phyloP scores from a whole-genome alignment of 1,284 basidiomycete species.

The Fomitopsis pinicola region DNA sequence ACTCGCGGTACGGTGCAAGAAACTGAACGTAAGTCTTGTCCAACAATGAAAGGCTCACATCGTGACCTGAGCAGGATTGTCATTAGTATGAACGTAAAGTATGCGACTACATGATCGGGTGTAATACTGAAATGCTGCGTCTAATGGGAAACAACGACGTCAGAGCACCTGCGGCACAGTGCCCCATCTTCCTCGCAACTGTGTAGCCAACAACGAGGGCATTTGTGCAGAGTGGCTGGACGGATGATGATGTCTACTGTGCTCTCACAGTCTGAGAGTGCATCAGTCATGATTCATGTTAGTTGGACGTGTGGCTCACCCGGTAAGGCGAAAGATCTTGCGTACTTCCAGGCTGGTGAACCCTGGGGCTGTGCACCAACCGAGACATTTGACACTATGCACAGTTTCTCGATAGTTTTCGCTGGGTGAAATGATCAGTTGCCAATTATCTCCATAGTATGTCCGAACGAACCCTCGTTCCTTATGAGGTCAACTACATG shows the following conservation, averaged over 20 bases:
- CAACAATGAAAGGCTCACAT: no score
- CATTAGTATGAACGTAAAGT: no score
- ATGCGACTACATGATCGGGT: no score
- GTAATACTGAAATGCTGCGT: not conserved
- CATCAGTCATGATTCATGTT: not conserved
- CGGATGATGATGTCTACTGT: not conserved
- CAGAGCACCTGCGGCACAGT: not conserved
- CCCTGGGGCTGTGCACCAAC: not conserved
- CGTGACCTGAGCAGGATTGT: no score
- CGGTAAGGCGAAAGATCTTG: not conserved
- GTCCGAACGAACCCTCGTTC: not conserved
- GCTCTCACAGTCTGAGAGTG: not conserved
- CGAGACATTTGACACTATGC: not conserved
- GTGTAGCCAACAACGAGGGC: not conserved
- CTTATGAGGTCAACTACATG: not conserved
- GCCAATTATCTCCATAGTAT: not conserved
- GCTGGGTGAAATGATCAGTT: not conserved
- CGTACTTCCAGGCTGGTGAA: not conserved
- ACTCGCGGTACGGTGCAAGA: no score
- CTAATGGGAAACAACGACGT: not conserved
- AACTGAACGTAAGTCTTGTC: no score
- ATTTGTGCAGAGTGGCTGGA: not conserved
- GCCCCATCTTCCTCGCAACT: not conserved
- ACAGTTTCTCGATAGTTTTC: not conserved
- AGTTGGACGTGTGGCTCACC: not conserved